Percentiles rank a stretch among this genome's conserved stretches.
These are phyloP conservation scores for Garcia nutans DNA, from an alignment of 345 rosid genomes.

Conservation along the genomic window DNA sequence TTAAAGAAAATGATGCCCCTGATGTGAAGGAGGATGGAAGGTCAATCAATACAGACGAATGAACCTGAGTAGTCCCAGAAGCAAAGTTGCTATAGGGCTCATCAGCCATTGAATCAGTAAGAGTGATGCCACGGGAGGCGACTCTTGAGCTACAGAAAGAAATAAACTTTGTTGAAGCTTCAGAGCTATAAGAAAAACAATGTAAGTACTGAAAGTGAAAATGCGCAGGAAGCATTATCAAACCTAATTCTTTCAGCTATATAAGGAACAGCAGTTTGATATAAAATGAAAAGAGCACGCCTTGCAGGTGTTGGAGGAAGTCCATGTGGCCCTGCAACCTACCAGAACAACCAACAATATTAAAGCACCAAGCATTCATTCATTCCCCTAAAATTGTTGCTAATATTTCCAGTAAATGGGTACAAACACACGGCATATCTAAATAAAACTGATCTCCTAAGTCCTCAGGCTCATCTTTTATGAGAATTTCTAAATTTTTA, in stretches of 20 bases:
- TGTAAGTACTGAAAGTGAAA: neutral
- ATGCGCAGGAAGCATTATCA: neutral
- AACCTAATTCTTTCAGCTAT: constrained; percentile 89
- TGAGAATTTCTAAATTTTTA: neutral
- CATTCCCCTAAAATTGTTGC: neutral
- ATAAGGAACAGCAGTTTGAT: constrained; percentile 78
- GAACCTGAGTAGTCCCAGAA: constrained; percentile 35
- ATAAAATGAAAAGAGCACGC: constrained; percentile 80
- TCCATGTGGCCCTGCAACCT: constrained; percentile 78
- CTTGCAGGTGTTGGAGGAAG: constrained; percentile 96
- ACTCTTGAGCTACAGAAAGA: constrained; percentile 59
- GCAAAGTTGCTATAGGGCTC: constrained; percentile 34
- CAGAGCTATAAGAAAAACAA: neutral
- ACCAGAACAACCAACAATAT: constrained; percentile 17
- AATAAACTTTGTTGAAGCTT: neutral
- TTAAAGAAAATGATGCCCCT: constrained; percentile 42
- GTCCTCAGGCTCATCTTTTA: no score
- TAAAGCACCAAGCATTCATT: neutral
- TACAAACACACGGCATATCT: no score
- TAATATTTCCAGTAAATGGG: no score
- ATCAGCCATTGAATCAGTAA: constrained; percentile 56
- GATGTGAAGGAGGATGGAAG: constrained; percentile 42
- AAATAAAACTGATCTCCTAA: no score
- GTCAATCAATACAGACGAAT: constrained; percentile 32
- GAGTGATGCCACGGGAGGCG: constrained; percentile 62